Percentiles rank a stretch among this genome's conserved stretches.
phyloP scores from a whole-genome alignment of 495 filamentous ascomycete genomes.

The Sordaria brevicollis region DNA sequence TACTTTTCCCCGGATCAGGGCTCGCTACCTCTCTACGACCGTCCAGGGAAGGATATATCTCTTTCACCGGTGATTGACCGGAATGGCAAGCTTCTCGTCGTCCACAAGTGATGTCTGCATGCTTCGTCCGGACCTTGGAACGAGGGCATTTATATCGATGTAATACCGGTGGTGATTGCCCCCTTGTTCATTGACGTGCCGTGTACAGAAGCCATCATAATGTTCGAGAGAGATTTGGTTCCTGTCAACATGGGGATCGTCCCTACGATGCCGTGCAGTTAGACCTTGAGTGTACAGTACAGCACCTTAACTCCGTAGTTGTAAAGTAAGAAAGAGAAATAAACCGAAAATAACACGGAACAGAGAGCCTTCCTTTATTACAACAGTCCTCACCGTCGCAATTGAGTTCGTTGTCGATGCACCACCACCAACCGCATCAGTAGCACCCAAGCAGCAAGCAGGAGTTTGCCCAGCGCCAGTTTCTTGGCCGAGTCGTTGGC shows the following conservation, averaged over 20 bases:
- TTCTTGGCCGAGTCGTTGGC: background rate
- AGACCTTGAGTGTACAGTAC: background rate
- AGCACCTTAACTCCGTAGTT: background rate
- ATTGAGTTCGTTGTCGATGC: background rate
- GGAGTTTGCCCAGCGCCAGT: background rate
- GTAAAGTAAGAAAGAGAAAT: background rate
- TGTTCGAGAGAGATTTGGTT: background rate
- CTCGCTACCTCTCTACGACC: no score
- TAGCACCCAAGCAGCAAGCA: background rate
- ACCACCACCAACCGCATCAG: background rate
- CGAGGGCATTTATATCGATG: background rate
- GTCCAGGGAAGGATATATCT: background rate
- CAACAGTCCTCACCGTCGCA: background rate
- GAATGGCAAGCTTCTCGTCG: background rate
- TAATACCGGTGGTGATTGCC: background rate
- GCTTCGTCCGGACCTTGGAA: background rate
- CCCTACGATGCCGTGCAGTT: background rate
- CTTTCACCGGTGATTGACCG: background rate
- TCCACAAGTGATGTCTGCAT: background rate
- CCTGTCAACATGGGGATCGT: background rate
- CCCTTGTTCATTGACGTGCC: background rate
- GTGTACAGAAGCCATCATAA: background rate
- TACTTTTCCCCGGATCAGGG: no score
- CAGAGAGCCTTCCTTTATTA: background rate
- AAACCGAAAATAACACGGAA: background rate